phyloP scores from a whole-genome alignment of 176 grass and related monocot genomes.

The Zizania latifolia region DNA sequence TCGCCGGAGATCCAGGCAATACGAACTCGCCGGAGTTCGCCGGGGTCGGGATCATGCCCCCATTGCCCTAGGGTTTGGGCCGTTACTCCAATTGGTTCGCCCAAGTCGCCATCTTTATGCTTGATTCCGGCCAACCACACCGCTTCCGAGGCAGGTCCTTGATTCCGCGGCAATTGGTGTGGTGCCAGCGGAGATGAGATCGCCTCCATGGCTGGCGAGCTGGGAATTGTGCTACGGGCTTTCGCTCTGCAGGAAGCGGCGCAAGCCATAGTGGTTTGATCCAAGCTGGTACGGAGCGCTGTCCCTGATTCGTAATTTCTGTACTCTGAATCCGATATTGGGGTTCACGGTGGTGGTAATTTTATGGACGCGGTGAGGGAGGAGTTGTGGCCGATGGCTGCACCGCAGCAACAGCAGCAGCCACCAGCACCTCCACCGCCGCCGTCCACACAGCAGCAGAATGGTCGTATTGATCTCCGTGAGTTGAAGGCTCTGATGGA shows the following conservation, averaged over 20 bases:
- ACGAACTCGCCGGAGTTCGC: constrained; percentile 22
- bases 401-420: constrained; percentile 30
- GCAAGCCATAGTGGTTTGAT: constrained; percentile 64
- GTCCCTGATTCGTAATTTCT: constrained; percentile 17
- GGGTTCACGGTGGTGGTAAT: constrained; percentile 24
- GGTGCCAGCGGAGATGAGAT: constrained; percentile 60
- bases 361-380: constrained; percentile 46
- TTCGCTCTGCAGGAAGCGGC: constrained; percentile 60
- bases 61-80: constrained; percentile 61
- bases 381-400: constrained; percentile 38
- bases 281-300: constrained; percentile 14
- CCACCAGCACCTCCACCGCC: neutral
- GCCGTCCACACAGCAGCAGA: constrained; percentile 25
- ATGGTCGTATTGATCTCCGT: constrained; percentile 55
- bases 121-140: constrained; percentile 19
- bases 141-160: neutral
- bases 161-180: constrained; percentile 29
- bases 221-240: constrained; percentile 44
- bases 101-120: constrained; percentile 16
- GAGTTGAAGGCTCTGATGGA: constrained; percentile 61
- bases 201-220: constrained; percentile 44
- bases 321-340: neutral
- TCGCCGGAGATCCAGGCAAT: constrained; percentile 35
- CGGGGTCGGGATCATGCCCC: constrained; percentile 34
- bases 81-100: constrained; percentile 25